Percentiles rank a stretch among this genome's conserved stretches.
These are phyloP conservation scores for Fusarium sp. DNA, from an alignment of 2,329 filamentous ascomycete species.

Conservation along the genomic window DNA sequence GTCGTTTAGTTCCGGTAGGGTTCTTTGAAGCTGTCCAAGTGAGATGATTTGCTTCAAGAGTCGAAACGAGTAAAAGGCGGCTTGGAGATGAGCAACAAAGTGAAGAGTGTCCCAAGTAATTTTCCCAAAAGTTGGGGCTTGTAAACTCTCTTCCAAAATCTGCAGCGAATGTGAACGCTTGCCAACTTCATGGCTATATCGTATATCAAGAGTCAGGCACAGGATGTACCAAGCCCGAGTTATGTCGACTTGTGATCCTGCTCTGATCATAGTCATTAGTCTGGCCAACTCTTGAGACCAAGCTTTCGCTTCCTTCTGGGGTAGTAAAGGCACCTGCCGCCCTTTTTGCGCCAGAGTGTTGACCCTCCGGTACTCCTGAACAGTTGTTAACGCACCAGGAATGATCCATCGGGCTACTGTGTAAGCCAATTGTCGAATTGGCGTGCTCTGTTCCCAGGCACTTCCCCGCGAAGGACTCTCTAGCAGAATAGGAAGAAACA, in stretches of 20 bases:
- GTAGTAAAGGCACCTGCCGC: conserved; percentile 34
- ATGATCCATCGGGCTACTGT: conserved; percentile 53
- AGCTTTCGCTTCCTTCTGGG: conserved; percentile 3
- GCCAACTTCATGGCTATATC: conserved; percentile 43
- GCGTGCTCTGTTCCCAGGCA: conserved; percentile 65
- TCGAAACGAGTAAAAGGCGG: conserved; percentile 70
- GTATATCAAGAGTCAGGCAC: conserved; percentile 45
- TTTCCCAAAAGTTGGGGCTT: neutral
- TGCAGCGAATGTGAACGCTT: conserved; percentile 42
- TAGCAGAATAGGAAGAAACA: conserved; percentile 74
- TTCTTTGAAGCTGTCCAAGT: conserved; percentile 3
- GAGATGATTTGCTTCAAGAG: conserved; percentile 53
- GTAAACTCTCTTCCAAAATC: conserved; percentile 32
- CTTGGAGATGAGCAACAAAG: conserved; percentile 68
- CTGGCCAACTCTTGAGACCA: conserved; percentile 33
- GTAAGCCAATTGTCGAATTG: conserved; percentile 65
- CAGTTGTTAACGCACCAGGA: conserved; percentile 15
- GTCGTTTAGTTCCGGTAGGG: conserved; percentile 27
- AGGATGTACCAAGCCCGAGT: conserved; percentile 42
- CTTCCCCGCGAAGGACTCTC: conserved; percentile 66
- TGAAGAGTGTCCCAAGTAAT: conserved; percentile 69
- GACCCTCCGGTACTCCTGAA: conserved; percentile 54
- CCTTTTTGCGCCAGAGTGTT: conserved; percentile 46
- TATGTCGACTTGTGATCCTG: neutral
- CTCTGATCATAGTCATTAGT: conserved; percentile 28